Conservation (phyloP, 2,329 filamentous ascomycete genomes). For the Aureobasidium sp. region DNA sequence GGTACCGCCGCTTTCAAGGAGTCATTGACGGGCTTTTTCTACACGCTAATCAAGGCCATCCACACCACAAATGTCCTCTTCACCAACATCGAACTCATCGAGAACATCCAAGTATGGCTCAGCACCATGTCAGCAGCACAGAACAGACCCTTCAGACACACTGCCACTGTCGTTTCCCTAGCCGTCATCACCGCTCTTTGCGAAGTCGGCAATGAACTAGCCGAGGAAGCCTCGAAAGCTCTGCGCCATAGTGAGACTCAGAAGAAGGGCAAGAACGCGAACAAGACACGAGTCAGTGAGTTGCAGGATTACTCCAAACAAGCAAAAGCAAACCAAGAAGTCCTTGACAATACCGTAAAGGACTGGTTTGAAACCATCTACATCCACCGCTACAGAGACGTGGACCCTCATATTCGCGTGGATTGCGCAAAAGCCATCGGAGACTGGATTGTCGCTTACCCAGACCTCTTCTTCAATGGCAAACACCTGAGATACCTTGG, state of each 20-base stretch:
- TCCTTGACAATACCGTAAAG: constrained; percentile 63
- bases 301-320: constrained; percentile 66
- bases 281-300: constrained; percentile 67
- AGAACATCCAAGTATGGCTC: constrained; percentile 86
- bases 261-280: constrained; percentile 61
- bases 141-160: constrained; percentile 87
- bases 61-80: constrained; percentile 79
- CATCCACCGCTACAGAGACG: constrained; percentile 89
- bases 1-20: constrained; percentile 70
- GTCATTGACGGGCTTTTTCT: constrained; percentile 70
- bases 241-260: constrained; percentile 74
- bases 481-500: constrained; percentile 87
- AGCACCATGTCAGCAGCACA: constrained; percentile 82
- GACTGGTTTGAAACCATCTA: constrained; percentile 91
- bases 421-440: constrained; percentile 84
- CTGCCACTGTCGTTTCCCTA: constrained; percentile 76
- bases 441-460: constrained; percentile 77
- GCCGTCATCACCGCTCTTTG: constrained; percentile 73
- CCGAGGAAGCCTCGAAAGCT: constrained; percentile 63
- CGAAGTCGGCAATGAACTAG: constrained; percentile 60
- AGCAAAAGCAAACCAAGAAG: constrained; percentile 59
- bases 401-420: constrained; percentile 78
- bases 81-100: constrained; percentile 65
- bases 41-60: constrained; percentile 64
- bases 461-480: constrained; percentile 83